Evolutionary conservation across 176 grass and related monocot genomes (phyloP), one percentile per base, ranked within the genome.

Genomic region (Guadua angustifolia): DNA sequence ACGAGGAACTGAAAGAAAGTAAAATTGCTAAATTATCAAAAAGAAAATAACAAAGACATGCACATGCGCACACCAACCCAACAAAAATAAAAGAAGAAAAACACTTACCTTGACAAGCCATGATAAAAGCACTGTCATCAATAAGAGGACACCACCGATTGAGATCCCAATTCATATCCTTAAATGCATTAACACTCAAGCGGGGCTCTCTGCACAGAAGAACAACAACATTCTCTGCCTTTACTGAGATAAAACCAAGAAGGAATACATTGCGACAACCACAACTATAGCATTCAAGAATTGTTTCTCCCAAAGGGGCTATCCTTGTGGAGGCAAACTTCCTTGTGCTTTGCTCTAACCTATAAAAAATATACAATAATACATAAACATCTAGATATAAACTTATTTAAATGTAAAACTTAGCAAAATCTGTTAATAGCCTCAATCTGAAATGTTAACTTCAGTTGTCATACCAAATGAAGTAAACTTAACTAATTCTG

Each of bases 81-180:
- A 89, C 15, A 32, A 24, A 61, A 77, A 46, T 36, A 65, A 88
- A 59, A 73, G 40, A 39, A 73, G 40, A 55, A 62, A 61, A 69
- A 50, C 16, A 73, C 81, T 88, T 85, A 89, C 97, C 86, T 99
- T 99, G 68, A 99, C 93, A 90, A 99, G 97, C 97, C 97, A 99
- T 56, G 89, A 81, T 55, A 99, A 83, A 99, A 99, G 79, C 97
- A 99, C 97, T 91, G 66, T 99, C 97, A 18, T 99, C 97, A 75
- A 99, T 99, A 83, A 99, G 97, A 77, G 97, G 97, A 61, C n/a
- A n/a, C n/a, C n/a, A 99, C 72, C 96, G 97, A 80, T 89, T 96
- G 49, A 99, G 86, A 85, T 99, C 97, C 97, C 97, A 99, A 75
- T 96, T 96, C 97, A 96, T 99, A 65, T 96, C 97, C 84, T 99